phyloP scores from a whole-genome alignment of 768 basidiomycete genomes.

The Boletus tomentosulus region DNA sequence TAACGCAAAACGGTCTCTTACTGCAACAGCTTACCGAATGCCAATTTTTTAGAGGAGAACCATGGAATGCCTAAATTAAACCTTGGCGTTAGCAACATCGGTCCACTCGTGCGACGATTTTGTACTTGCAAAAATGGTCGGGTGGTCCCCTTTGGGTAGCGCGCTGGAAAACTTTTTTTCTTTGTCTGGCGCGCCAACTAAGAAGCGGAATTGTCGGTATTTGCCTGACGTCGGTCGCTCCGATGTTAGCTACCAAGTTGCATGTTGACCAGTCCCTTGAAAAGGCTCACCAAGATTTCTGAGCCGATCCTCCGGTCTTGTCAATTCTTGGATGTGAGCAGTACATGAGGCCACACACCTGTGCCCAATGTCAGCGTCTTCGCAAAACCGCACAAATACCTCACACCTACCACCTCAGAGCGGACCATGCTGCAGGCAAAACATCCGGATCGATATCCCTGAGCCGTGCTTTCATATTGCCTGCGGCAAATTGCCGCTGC shows the following conservation, averaged over 20 bases:
- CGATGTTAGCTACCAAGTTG: not conserved
- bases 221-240: not conserved
- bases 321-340: not conserved
- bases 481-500: not conserved
- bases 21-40: not conserved
- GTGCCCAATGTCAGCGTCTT: not conserved
- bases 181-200: not conserved
- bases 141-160: not conserved
- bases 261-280: not conserved
- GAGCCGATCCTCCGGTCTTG: not conserved
- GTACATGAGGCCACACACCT: not conserved
- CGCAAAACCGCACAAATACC: not conserved
- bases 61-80: not conserved
- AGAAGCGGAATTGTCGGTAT: not conserved
- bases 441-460: not conserved
- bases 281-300: not conserved
- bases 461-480: not conserved
- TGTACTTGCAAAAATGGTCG: not conserved
- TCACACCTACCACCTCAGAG: not conserved
- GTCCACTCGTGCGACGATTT: not conserved
- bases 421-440: not conserved
- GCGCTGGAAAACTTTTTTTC: not conserved
- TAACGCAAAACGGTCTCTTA: not conserved
- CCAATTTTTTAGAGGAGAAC: not conserved
- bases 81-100: not conserved